Base-by-base conservation (phyloP, 768 basidiomycete species). In the Macrocybe gigantea region DNA sequence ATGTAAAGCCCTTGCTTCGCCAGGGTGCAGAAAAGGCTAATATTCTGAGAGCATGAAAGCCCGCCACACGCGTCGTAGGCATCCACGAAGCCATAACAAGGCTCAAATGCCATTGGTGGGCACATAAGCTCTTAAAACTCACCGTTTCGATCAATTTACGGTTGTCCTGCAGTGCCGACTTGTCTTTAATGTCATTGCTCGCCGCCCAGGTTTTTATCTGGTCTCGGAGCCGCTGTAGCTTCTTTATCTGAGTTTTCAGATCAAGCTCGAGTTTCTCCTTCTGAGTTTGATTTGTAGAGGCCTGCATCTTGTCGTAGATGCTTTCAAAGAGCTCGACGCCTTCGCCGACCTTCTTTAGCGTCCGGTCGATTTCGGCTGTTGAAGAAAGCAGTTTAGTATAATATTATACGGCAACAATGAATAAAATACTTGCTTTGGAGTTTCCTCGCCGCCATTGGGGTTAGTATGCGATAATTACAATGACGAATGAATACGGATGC, bases 151-250 rank as follows among this genome's bases (percentile, higher is more conserved):
- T 99, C 52, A 98, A 74, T 67, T 83, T 85, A 57, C 96, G 83
- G 74, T 95, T 93, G 38, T 98, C 96, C 61, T 95, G 69, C 57
- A 99, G 74, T 50, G 80, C 73, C 10, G 83, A 79, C 81, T 98
- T 99, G 80, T 99, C 96, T 75, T 98, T 98, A 67, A 99, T 96
- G 71, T 99, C 96, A 66, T 91, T 93, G 69, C 85, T 93, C 39
- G 92, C 86, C 39, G 95, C 83, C 96, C 96, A 99, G 2, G 92
- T 92, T 83, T 99, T 99, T 62, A 99, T 98, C 75, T 99, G 96
- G 43, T 93, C 95, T 73, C 98, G 93, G 63, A 98, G 73, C 58
- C 98, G 83, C 66, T 99, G 96, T 44, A 92, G 83, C 69, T 99
- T 99, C 80, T 98, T 96, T 66, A 97, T 97, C 73, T 97, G 94